A percentile compares a stretch with the other conserved stretches of the same genome.
These are phyloP conservation scores for Agrostemma githago DNA, from an alignment of 148 eudicot species.

Conservation along the genomic window DNA sequence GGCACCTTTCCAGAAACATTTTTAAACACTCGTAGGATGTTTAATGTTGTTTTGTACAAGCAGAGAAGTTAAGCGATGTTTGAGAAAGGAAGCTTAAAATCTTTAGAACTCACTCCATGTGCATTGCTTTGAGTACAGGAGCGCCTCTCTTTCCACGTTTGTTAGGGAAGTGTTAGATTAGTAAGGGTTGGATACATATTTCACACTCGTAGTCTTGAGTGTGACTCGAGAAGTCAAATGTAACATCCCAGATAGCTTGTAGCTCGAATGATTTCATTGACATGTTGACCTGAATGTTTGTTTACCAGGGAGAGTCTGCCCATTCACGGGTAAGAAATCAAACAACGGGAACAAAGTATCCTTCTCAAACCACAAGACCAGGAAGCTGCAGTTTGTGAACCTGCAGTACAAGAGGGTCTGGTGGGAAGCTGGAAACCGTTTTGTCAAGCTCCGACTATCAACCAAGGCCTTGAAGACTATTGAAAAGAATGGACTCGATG, in stretches of 20 bases:
- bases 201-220: too few relatives aligned
- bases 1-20: too few relatives aligned
- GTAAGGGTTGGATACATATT: too few relatives aligned
- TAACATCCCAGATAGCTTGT: background rate
- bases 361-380: slow-evolving; percentile 86
- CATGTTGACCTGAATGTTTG: too few relatives aligned
- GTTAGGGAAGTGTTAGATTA: background rate
- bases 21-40: too few relatives aligned
- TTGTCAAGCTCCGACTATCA: slow-evolving; percentile 66
- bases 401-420: slow-evolving; percentile 82
- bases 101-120: too few relatives aligned
- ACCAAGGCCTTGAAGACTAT: slow-evolving; percentile 92
- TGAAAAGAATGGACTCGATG: slow-evolving; percentile 91
- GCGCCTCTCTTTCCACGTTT: background rate
- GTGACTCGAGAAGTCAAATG: too few relatives aligned
- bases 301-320: slow-evolving; percentile 79
- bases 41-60: too few relatives aligned
- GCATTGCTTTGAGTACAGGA: too few relatives aligned
- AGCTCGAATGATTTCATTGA: background rate
- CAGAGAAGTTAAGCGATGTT: too few relatives aligned
- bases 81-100: too few relatives aligned
- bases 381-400: slow-evolving; percentile 73
- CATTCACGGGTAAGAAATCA: slow-evolving; percentile 90
- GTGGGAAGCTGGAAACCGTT: slow-evolving; percentile 98
- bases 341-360: slow-evolving; percentile 80